Conservation (phyloP, 345 rosid species). For the Gossypium herbaceum region DNA sequence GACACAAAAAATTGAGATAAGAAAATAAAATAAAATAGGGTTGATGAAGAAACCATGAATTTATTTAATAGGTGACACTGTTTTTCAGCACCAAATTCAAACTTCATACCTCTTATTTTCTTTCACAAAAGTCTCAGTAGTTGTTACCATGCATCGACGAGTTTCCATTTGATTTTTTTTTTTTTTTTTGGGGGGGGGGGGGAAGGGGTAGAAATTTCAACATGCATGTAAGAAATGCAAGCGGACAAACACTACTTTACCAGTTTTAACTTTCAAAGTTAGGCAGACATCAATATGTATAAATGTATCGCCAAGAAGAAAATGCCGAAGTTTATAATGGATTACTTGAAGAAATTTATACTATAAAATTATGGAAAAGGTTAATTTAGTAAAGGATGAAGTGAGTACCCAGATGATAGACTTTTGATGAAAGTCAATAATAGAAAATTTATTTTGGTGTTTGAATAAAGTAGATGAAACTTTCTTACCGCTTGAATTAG, state of each 20-base stretch:
- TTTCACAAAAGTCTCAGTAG: neutral
- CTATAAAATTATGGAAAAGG: neutral
- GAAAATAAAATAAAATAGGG: neutral
- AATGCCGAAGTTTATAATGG: neutral
- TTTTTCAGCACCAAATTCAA: neutral
- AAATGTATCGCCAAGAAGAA: neutral
- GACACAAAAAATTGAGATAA: neutral
- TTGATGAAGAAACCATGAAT: neutral
- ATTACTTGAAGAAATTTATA: neutral
- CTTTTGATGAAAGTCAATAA: neutral
- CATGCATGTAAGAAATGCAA: neutral
- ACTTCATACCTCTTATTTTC: neutral
- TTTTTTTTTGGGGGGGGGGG: neutral
- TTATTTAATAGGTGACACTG: neutral
- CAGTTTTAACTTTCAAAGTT: neutral
- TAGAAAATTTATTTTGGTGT: neutral
- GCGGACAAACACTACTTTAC: neutral
- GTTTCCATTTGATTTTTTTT: neutral
- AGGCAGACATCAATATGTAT: neutral
- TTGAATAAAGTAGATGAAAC: slow-evolving; percentile 1
- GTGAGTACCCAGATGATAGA: neutral
- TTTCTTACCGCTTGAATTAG: neutral
- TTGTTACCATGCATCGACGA: neutral
- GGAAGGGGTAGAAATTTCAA: neutral
- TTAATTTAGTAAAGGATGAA: neutral